Evolutionary conservation across 768 basidiomycete genomes (phyloP).

Genomic region (Boletus eberwhitei): DNA sequence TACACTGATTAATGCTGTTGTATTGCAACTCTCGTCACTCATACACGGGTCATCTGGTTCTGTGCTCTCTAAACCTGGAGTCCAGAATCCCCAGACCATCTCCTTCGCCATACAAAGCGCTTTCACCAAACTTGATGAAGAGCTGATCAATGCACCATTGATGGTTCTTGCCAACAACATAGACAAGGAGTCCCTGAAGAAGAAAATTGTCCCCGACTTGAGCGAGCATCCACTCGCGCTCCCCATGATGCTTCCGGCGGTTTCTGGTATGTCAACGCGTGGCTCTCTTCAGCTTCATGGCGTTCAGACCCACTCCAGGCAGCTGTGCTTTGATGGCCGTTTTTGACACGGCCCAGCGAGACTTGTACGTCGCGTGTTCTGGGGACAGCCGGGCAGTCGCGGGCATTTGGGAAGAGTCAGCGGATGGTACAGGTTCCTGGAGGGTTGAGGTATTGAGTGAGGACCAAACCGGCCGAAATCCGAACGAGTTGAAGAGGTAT

Average conservation of each 20-base stretch:
- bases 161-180: slow-evolving; percentile 61
- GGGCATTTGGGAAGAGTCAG: slow-evolving; percentile 77
- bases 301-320: slow-evolving; percentile 41
- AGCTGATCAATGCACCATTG: slow-evolving; percentile 77
- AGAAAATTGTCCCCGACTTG: slow-evolving; percentile 57
- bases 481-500: slow-evolving; percentile 78
- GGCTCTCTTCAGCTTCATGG: not conserved
- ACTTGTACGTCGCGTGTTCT: slow-evolving; percentile 87
- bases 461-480: slow-evolving; percentile 94
- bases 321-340: slow-evolving; percentile 89
- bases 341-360: slow-evolving; percentile 77
- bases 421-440: slow-evolving; percentile 73
- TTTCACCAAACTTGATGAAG: slow-evolving; percentile 80
- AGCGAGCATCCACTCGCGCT: slow-evolving; percentile 69
- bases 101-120: slow-evolving; percentile 70
- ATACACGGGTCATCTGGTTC: slow-evolving; percentile 35
- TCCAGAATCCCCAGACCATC: slow-evolving; percentile 50
- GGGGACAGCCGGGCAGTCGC: slow-evolving; percentile 97
- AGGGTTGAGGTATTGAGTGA: slow-evolving; percentile 90
- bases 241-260: slow-evolving; percentile 75
- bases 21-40: slow-evolving; percentile 65
- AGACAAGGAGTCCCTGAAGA: slow-evolving; percentile 48
- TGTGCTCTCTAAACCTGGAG: slow-evolving; percentile 34
- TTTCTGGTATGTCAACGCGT: slow-evolving; percentile 52
- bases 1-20: slow-evolving; percentile 80